Evolutionary conservation across 176 grass and related monocot genomes (phyloP).

Genomic region (Bromus sterilis): DNA sequence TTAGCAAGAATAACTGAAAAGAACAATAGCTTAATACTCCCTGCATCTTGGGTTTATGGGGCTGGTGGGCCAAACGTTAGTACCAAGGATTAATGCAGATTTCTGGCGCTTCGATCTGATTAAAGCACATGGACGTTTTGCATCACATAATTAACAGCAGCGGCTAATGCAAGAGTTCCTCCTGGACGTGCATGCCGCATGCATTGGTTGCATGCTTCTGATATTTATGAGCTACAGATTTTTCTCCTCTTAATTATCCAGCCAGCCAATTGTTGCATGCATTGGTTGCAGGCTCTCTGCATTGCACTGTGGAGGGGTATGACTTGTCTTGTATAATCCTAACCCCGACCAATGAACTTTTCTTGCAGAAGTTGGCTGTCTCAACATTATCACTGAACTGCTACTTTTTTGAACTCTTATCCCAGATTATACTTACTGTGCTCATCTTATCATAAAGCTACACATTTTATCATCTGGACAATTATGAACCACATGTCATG

Average conservation of each 20-base stretch:
- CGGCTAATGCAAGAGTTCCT: not conserved
- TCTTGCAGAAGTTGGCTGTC: not conserved
- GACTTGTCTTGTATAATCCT: not conserved
- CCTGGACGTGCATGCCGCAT: too few species aligned
- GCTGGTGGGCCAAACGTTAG: not conserved
- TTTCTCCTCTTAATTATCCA: too few species aligned
- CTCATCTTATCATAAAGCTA: not conserved
- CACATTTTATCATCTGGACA: not conserved
- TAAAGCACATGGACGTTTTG: not conserved
- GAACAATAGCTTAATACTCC: not conserved
- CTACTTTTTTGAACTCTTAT: not conserved
- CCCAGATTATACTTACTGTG: not conserved
- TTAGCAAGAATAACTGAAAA: not conserved
- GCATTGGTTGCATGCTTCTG: too few species aligned
- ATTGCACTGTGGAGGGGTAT: too few species aligned
- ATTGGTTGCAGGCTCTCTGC: too few species aligned
- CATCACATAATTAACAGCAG: not conserved
- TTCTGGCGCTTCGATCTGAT: not conserved
- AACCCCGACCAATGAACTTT: not conserved
- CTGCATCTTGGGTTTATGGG: not conserved
- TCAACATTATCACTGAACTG: not conserved
- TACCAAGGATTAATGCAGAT: not conserved
- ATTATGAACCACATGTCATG: not conserved
- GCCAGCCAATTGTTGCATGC: too few species aligned
- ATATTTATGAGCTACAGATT: too few species aligned